Conservation (phyloP, 1,284 basidiomycete species). For the Moesziomyces globuligerus region DNA sequence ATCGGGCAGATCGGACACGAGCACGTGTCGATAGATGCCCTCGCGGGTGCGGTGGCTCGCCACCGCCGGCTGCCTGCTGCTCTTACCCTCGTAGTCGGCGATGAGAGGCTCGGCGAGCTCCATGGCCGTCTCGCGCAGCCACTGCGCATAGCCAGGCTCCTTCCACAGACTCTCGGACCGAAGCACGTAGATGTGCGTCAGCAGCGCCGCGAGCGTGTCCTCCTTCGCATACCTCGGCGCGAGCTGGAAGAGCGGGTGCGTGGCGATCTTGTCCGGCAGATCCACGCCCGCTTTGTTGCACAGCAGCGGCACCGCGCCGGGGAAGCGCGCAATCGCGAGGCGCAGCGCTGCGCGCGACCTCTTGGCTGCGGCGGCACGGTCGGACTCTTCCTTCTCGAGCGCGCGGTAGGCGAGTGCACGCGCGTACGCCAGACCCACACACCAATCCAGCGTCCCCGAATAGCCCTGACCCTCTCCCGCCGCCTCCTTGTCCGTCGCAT, state of each 20-base stretch:
- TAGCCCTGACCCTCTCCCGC: constrained; percentile 38
- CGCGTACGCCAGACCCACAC: constrained; percentile 55
- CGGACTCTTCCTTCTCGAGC: constrained; percentile 54
- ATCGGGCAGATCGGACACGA: constrained; percentile 65
- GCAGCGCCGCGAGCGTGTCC: constrained; percentile 49
- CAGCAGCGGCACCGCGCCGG: constrained; percentile 51
- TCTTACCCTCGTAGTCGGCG: constrained; percentile 13
- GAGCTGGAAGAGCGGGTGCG: constrained; percentile 25
- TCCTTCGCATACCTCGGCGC: constrained; percentile 8
- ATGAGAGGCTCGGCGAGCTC: constrained; percentile 18
- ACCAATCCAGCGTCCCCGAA: constrained; percentile 61
- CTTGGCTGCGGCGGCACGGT: constrained; percentile 18
- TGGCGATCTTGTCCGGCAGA: constrained; percentile 35
- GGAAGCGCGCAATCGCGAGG: constrained; percentile 58
- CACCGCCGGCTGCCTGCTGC: constrained; percentile 4
- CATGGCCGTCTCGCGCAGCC: constrained; percentile 50
- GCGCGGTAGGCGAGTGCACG: constrained; percentile 56
- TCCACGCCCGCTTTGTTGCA: constrained; percentile 55
- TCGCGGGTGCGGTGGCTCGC: constrained; percentile 40
- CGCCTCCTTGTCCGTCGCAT: constrained; percentile 25
- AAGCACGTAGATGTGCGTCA: constrained; percentile 60
- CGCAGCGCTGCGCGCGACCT: constrained; percentile 49
- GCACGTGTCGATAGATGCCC: constrained; percentile 62
- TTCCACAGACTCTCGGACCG: constrained; percentile 63
- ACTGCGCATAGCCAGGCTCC: constrained; percentile 42